phyloP scores from a whole-genome alignment of 768 basidiomycete genomes.

The Suillus paluster region DNA sequence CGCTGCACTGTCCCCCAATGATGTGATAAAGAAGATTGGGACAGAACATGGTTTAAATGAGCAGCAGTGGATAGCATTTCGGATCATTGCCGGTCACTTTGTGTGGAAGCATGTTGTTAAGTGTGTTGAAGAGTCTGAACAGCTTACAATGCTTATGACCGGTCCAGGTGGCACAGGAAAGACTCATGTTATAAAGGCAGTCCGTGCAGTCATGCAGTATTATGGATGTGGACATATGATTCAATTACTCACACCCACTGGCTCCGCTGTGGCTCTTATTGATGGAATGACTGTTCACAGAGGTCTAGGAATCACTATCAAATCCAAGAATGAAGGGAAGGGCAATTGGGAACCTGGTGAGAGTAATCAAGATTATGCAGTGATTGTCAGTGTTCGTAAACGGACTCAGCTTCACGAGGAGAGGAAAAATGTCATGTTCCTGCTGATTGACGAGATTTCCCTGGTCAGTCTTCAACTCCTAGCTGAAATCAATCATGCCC shows the following conservation, averaged over 20 bases:
- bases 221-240: constrained; percentile 27
- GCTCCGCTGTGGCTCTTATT: constrained; percentile 33
- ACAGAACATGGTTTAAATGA: too few relatives aligned
- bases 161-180: constrained; percentile 41
- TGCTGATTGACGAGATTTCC: constrained; percentile 38
- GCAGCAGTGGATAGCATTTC: constrained; percentile 19
- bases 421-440: constrained; percentile 28
- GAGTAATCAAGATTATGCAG: constrained; percentile 19
- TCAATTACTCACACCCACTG: constrained; percentile 34
- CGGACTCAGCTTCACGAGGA: constrained; percentile 21
- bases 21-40: too few relatives aligned
- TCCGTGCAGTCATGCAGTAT: constrained; percentile 24
- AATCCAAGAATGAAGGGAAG: constrained; percentile 19
- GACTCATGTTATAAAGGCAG: constrained; percentile 32
- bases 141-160: constrained; percentile 24
- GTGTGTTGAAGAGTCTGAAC: not conserved
- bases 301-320: constrained; percentile 25
- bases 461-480: constrained; percentile 27
- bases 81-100: constrained; percentile 12
- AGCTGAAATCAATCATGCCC: constrained; percentile 31
- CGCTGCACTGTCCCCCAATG: too few relatives aligned
- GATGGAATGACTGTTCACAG: constrained; percentile 35
- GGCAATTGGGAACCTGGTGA: constrained; percentile 15
- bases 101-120: constrained; percentile 4
- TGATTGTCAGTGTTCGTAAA: constrained; percentile 20